Base-by-base conservation (phyloP, 371 early-diverging fungal species). In the Mortierella sp. region DNA sequence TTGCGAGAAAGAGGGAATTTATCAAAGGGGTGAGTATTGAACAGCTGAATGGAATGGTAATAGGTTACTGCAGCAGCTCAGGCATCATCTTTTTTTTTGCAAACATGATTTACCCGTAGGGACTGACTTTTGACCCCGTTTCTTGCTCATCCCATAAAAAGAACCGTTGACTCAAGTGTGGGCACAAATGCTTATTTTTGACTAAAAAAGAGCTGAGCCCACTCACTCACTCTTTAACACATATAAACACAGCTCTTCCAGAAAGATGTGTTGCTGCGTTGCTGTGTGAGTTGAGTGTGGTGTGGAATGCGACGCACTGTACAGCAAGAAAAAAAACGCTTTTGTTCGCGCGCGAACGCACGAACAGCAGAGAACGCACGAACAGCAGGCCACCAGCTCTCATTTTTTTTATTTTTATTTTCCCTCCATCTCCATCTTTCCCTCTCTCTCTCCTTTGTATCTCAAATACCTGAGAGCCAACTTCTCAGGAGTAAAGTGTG, bases 111-210 rank as follows among this genome's bases (percentile, higher is more conserved):
- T 31, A 59, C 59, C 59, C 59, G 57, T 57, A 57, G 57, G 57
- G 57, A 24, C 55, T 55, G 55, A 53, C 55, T 4, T 26, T 55
- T 26, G 55, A 26, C 55, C 55, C 28, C 57, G 59, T 59, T 5
- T 31, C 59, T 6, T 31, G 24, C 9, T 31, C 59, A 59, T 59
- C 31, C 16, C 57, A 13, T 31, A 4, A 59, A 31, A 31, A 59
- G 16, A 26, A 16, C 59, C 59, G 59, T 59, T 59, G 59, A n/a
- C n/a, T 31, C 13, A 16, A 16, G 59, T 31, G 9, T 55, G 55
- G 31, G 31, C 31, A 31, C 48, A 59, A 53, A 59, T 59, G 59
- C 59, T 59, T 59, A 59, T 59, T 59, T 59, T 59, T 59, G 31
- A 16, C 48, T n/a, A n/a, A n/a, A 46, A 16, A 31, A 31, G 59